phyloP scores from a whole-genome alignment of 2,329 filamentous ascomycete genomes.

The Aspergillus proliferans region DNA sequence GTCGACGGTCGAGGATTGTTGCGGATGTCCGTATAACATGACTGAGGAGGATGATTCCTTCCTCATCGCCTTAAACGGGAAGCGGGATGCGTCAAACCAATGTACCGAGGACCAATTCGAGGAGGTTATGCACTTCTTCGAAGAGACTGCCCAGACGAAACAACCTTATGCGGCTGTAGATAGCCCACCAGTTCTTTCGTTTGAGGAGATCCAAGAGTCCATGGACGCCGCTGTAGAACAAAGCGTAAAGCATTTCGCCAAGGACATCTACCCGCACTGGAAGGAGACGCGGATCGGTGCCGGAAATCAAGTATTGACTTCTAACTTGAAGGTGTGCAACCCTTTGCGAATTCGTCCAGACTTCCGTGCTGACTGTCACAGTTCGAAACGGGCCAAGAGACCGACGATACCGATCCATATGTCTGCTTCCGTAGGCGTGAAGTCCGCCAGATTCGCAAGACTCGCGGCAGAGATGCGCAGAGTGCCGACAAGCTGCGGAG shows the following conservation, averaged over 20 bases:
- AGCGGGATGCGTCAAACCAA: conserved; percentile 56
- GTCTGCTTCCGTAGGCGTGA: conserved; percentile 96
- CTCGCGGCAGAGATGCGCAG: conserved; percentile 84
- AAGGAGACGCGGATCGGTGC: conserved; percentile 60
- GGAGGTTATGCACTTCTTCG: conserved; percentile 88
- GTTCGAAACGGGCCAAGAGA: conserved; percentile 90
- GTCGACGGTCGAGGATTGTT: conserved; percentile 93
- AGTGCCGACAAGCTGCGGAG: conserved; percentile 92
- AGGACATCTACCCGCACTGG: conserved; percentile 87
- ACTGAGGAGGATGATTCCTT: conserved; percentile 82
- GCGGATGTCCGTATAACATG: conserved; percentile 89
- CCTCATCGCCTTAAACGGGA: conserved; percentile 76
- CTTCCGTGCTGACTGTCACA: conserved; percentile 20
- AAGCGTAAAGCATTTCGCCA: conserved; percentile 56
- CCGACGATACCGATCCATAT: conserved; percentile 92
- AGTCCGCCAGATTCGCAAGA: conserved; percentile 90
- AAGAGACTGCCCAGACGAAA: conserved; percentile 74
- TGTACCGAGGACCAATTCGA: conserved; percentile 91
- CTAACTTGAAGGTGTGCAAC: conserved; percentile 61
- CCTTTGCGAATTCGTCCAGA: background rate
- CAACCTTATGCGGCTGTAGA: conserved; percentile 87
- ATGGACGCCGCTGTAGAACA: conserved; percentile 55
- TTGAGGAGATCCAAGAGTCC: conserved; percentile 67
- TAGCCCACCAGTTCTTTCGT: conserved; percentile 70
- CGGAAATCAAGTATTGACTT: conserved; percentile 67